Evolutionary conservation across 495 filamentous ascomycete genomes (phyloP).

Genomic region (Saxophila tyrrhenica): DNA sequence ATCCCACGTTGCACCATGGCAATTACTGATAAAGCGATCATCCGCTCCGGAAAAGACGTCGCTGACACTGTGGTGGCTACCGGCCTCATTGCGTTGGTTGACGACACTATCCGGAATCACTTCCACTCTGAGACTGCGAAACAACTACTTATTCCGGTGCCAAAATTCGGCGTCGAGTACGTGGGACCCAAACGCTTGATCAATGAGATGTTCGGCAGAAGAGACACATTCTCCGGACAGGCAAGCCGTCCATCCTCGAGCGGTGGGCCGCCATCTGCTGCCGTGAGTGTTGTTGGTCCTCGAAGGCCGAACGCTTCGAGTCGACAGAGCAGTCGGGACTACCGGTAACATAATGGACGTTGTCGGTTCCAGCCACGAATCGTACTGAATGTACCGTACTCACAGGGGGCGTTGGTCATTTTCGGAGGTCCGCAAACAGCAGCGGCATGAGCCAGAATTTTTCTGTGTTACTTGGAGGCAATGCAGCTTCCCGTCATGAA

Average conservation of each 20-base stretch:
- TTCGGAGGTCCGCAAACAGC: not conserved
- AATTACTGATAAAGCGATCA: slow-evolving; percentile 61
- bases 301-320: not conserved
- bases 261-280: slow-evolving; percentile 6
- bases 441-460: not conserved
- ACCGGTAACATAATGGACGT: not conserved
- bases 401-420: not conserved
- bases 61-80: slow-evolving; percentile 86
- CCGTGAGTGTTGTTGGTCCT: not conserved
- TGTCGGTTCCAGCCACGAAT: not conserved
- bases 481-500: not conserved
- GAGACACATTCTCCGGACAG: not conserved
- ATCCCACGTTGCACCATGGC: slow-evolving; percentile 81
- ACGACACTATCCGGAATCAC: slow-evolving; percentile 77
- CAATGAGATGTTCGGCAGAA: slow-evolving; percentile 61
- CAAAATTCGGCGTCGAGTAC: slow-evolving; percentile 51
- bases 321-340: slow-evolving; percentile 2
- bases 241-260: slow-evolving; percentile 17
- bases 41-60: slow-evolving; percentile 61
- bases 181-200: slow-evolving; percentile 63
- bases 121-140: slow-evolving; percentile 58
- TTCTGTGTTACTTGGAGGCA: not conserved
- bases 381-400: no score
- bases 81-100: slow-evolving; percentile 78
- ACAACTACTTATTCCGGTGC: slow-evolving; percentile 44